Evolutionary conservation across 306 rosid species (phyloP), one percentile per base, ranked within the genome.

Genomic region (Cercis canadensis): DNA sequence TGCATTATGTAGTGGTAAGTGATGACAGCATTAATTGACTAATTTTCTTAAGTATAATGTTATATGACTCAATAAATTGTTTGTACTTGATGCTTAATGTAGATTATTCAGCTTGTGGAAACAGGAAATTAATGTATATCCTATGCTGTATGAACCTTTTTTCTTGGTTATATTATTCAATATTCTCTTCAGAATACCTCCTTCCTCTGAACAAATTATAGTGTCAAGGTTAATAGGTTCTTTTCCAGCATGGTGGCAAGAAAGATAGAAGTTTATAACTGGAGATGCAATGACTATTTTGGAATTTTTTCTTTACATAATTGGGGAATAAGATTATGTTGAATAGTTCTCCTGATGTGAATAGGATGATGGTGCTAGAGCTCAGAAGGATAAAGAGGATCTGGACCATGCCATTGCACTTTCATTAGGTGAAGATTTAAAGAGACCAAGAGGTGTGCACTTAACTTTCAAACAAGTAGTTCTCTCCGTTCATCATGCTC

Each of bases 301-400:
- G 34, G 3, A 65, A 40, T 39, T 62, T 15, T 59, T 47, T 62
- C 44, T 9, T 17, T 11, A 52, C 11, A 11, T 24, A 54, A 69
- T 75, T 72, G 34, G 56, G 59, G 66, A 47, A 51, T 36, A 76
- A 46, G 43, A 36, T 36, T 24, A 4, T 46, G 12, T 54, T 66
- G 18, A 60, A 34, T 60, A 76, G 73, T 59, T n/a, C 65, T 82
- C 33, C 4, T 61, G 21, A 11, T 73, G 75, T 65, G 32, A 65
- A 75, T 82, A 95, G 99, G 93, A 88, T 53, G 96, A 85, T 52
- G 87, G 75, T 13, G 61, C 84, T 75, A 86, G 92, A 78, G 69
- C 92, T 52, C 91, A 69, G 68, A 91, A 89, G 81, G 99, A 89
- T 67, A 89, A 84, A 73, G 92, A 87, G 19, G 97, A 89, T 62